phyloP scores from a whole-genome alignment of 352 stramenopile genomes.

The Phytophthora lateralis region DNA sequence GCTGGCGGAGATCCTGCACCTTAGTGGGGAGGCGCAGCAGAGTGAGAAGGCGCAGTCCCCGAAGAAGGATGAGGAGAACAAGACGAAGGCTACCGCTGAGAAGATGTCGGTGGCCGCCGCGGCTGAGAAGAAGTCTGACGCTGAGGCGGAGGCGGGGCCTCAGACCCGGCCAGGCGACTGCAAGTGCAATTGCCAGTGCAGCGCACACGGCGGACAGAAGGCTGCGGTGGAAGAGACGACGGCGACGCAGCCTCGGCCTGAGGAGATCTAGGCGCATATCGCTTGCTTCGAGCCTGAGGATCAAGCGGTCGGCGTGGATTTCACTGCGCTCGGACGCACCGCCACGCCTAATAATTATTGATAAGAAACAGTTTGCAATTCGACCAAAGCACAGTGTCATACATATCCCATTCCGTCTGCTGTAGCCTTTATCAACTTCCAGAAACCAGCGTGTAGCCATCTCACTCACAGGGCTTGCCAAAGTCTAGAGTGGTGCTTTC shows the following conservation, averaged over 20 bases:
- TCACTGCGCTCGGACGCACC: background rate
- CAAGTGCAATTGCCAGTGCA: slow-evolving; percentile 44
- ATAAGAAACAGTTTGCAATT: slow-evolving; percentile 30
- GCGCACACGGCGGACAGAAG: slow-evolving; percentile 28
- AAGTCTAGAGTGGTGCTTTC: no score
- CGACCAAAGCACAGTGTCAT: background rate
- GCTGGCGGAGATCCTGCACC: slow-evolving; percentile 73
- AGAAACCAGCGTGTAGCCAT: slow-evolving; percentile 12
- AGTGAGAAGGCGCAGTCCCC: background rate
- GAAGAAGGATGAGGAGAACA: slow-evolving; percentile 4
- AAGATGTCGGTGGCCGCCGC: background rate
- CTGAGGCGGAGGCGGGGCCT: background rate
- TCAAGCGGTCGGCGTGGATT: background rate
- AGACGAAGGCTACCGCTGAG: slow-evolving; percentile 4
- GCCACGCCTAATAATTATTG: slow-evolving; percentile 37
- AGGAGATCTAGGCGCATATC: slow-evolving; percentile 26
- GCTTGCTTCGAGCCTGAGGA: slow-evolving; percentile 13
- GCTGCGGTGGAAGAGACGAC: slow-evolving; percentile 24
- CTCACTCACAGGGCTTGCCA: background rate
- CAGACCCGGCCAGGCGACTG: slow-evolving; percentile 22
- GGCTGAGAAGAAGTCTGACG: background rate
- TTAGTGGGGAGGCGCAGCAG: slow-evolving; percentile 42
- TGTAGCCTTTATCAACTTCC: slow-evolving; percentile 17
- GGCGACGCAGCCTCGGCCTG: slow-evolving; percentile 25
- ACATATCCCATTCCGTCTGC: slow-evolving; percentile 16